These are phyloP conservation scores for Mucuna pruriens DNA, from an alignment of 306 rosid species.

Conservation along the genomic window DNA sequence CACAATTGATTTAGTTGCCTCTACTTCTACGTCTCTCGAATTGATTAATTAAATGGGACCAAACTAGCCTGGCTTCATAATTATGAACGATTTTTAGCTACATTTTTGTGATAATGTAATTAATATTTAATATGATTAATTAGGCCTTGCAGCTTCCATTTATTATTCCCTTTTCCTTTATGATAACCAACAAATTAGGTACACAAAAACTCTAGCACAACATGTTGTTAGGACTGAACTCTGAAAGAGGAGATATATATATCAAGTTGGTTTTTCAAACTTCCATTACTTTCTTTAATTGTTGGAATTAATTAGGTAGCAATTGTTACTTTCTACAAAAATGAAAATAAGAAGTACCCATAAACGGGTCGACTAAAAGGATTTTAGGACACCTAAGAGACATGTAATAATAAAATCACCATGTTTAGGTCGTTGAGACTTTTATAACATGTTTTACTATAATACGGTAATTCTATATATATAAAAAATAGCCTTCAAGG, in stretches of 20 bases:
- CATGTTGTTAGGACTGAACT: background rate
- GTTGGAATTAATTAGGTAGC: background rate
- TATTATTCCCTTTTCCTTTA: conserved; percentile 1
- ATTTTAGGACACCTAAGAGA: background rate
- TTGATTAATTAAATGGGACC: conserved; percentile 40
- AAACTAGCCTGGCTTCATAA: conserved; percentile 29
- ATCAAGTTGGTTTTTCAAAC: background rate
- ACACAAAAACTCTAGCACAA: background rate
- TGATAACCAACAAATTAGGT: conserved; percentile 23
- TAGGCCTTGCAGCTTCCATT: conserved; percentile 28
- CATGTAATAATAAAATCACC: background rate
- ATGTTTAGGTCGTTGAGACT: background rate
- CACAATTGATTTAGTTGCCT: conserved; percentile 8
- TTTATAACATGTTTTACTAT: background rate
- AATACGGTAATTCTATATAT: background rate
- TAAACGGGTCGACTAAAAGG: background rate
- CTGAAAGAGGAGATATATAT: background rate
- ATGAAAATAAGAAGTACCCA: background rate
- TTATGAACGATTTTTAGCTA: conserved; percentile 8
- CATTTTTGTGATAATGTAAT: background rate
- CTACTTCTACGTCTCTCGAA: conserved; percentile 27
- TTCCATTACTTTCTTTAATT: background rate
- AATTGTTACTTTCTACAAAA: background rate
- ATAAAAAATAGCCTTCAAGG: background rate
- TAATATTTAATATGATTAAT: conserved; percentile 24